Base-by-base conservation (phyloP, 2,329 filamentous ascomycete genomes). In the Exserohilum rostratum region DNA sequence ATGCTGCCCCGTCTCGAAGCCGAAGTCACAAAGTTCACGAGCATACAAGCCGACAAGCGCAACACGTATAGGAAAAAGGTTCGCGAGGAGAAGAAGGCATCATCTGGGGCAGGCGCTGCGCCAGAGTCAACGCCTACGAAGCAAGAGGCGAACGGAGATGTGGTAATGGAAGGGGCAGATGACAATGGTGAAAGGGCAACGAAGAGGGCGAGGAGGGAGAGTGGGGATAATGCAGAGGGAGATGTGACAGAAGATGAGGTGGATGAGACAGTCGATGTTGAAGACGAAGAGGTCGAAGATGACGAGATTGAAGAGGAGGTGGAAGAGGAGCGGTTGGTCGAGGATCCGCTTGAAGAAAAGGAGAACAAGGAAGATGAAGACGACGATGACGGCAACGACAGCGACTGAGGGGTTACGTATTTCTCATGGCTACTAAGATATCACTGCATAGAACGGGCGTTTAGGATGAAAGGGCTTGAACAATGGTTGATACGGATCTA, bases 21-120 rank as follows among this genome's bases (percentile, higher is more conserved):
- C 5, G 90, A 93, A 74, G 88, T 92, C 70, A 84, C 85, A 37
- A 91, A 90, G 71, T 91, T 90, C 80, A 90, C 87, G 69, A 83
- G 87, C 60, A 84, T 87, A 53, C 88, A 91, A 72, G 85, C 87
- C 17, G 86, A 88, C 52, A 92, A 92, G 77, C 86, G 89, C 47
- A 90, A 87, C 62, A 85, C 83, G 13, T 90, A 91, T 76, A 84
- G 88, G 47, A 85, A 86, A 65, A 89, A 88, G 66, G 84, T 88
- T 15, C 86, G 87, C 31, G 87, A 86, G 48, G 84, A 86, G 48
- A 90, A 89, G 74, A 76, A 70, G 48, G 68, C 29, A 43, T 49
- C 0, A 39, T 20, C 39, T 22, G 35, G 11, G 10, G 15, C 40
- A 2, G 46, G 48, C 11, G 46, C 31, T 43, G 31, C 48, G 5